Evolutionary conservation across 2,329 filamentous ascomycete species (phyloP).

Genomic region (Talaromyces islandicus): DNA sequence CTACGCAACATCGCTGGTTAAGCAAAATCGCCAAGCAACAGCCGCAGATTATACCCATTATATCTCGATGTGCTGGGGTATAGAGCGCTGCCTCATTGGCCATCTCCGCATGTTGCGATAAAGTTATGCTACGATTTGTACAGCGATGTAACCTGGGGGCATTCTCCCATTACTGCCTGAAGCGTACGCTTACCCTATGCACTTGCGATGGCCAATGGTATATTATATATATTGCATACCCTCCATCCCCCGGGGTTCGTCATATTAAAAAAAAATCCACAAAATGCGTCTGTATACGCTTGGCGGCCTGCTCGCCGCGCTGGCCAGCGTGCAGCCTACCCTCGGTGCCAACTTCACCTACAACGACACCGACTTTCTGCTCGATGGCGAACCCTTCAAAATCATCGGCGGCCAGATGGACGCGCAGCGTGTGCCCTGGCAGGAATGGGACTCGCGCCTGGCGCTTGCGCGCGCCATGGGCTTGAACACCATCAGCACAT

Average conservation of each 20-base stretch:
- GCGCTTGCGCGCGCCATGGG: slow-evolving; percentile 44
- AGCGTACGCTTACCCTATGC: too few species aligned
- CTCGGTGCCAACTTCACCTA: slow-evolving; percentile 1
- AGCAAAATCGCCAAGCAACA: neutral
- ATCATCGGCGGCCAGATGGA: slow-evolving; percentile 11
- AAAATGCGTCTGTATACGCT: neutral
- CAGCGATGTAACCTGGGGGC: neutral
- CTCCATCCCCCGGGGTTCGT: neutral
- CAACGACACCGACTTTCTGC: neutral
- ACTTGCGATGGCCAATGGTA: too few species aligned
- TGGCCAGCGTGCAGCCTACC: neutral
- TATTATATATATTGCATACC: neutral
- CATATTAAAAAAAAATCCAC: neutral
- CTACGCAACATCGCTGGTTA: too few species aligned
- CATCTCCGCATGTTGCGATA: neutral
- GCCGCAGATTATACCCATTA: neutral
- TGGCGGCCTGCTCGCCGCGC: neutral
- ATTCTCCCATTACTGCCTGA: neutral
- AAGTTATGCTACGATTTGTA: neutral
- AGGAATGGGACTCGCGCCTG: slow-evolving; percentile 44
- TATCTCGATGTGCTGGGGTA: neutral
- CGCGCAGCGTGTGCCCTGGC: slow-evolving; percentile 41
- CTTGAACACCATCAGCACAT: slow-evolving; percentile 47
- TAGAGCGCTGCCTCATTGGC: neutral
- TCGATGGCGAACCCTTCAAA: slow-evolving; percentile 4